phyloP scores from a whole-genome alignment of 2,329 filamentous ascomycete genomes.

The Metarhizium guizhouense region DNA sequence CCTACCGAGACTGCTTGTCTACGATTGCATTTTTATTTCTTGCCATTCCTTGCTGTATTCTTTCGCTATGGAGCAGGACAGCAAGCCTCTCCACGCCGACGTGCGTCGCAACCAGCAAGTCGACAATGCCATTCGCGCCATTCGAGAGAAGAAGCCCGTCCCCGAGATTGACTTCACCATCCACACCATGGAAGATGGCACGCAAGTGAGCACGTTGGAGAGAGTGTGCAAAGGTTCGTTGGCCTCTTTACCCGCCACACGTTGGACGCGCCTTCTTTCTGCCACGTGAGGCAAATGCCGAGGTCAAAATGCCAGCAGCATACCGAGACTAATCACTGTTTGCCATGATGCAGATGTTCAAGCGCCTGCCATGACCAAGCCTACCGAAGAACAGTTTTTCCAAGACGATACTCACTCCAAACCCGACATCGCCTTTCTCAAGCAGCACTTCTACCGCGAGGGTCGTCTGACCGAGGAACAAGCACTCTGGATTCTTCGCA shows the following conservation, averaged over 20 bases:
- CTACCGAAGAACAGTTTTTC: slow-evolving; percentile 90
- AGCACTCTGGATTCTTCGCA: slow-evolving; percentile 87
- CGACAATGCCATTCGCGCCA: slow-evolving; percentile 85
- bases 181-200: slow-evolving; percentile 96
- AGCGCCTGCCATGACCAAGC: slow-evolving; percentile 87
- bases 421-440: slow-evolving; percentile 88
- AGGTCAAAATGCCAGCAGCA: not conserved
- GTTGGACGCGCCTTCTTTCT: not conserved
- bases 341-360: slow-evolving; percentile 68
- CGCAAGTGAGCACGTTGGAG: slow-evolving; percentile 89
- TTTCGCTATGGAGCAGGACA: slow-evolving; percentile 39
- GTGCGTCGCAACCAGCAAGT: slow-evolving; percentile 53
- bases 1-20: not conserved
- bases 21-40: not conserved
- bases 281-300: slow-evolving; percentile 3
- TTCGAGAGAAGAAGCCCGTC: slow-evolving; percentile 88
- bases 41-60: not conserved
- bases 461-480: slow-evolving; percentile 95
- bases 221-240: slow-evolving; percentile 92
- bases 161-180: slow-evolving; percentile 98
- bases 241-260: not conserved
- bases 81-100: slow-evolving; percentile 26
- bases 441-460: slow-evolving; percentile 97
- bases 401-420: slow-evolving; percentile 77
- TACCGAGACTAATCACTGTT: not conserved